Percentiles rank a stretch among this genome's conserved stretches.
phyloP scores from a whole-genome alignment of 495 filamentous ascomycete species.

The Apiosordaria backusii region DNA sequence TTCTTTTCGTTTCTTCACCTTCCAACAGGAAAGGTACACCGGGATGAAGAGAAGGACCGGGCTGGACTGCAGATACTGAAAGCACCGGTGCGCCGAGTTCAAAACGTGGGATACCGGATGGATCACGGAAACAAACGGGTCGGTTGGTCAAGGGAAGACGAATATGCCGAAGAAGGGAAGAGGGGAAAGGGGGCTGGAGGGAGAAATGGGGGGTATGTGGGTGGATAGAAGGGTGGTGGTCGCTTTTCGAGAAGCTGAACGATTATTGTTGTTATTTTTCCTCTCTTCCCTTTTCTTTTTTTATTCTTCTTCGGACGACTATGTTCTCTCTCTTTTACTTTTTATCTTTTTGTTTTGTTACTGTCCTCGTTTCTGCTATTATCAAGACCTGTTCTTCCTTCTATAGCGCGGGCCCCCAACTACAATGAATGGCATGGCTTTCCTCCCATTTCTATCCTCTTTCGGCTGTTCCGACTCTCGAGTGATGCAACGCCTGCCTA shows the following conservation, averaged over 20 bases:
- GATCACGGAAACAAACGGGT: not conserved
- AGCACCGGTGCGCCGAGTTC: not conserved
- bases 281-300: constrained; percentile 3
- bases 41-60: not conserved
- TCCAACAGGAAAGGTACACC: not conserved
- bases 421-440: constrained; percentile 15
- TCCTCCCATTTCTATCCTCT: not conserved
- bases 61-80: not conserved
- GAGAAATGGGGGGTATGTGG: not conserved
- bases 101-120: not conserved
- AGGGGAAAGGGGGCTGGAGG: not conserved
- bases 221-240: not conserved
- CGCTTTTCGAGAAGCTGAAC: not conserved
- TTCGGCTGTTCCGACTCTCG: not conserved
- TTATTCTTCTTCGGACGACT: not conserved
- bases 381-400: constrained; percentile 9
- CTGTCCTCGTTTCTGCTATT: not conserved
- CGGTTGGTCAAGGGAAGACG: not conserved
- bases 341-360: constrained; percentile 1
- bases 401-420: constrained; percentile 13
- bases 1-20: not conserved
- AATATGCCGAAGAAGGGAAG: not conserved
- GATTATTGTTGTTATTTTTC: not conserved
- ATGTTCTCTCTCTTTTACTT: not conserved
- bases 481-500: not conserved